Base-by-base conservation (phyloP, 176 grass and related monocot genomes). In the Echinochloa phyllopogon region DNA sequence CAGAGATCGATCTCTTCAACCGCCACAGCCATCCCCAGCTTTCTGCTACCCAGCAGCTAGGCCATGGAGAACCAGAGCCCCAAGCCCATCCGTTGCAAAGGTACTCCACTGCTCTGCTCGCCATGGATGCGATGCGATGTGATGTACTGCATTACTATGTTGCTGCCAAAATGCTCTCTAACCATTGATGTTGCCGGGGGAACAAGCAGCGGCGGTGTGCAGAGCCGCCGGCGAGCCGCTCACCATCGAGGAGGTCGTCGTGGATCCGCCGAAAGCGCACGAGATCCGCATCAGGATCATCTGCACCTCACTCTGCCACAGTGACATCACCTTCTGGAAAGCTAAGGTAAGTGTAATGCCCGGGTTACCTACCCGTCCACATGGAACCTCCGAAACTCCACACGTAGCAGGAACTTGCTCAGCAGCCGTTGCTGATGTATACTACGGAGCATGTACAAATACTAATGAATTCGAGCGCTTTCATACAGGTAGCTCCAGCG, bases 291-390 rank as follows among this genome's bases (percentile, higher is more conserved):
- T 97, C 27, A 93, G 76, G 88, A 87, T 86, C 77, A 51, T 72
- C 74, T 94, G 92, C 84, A 89, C 95, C 81, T 88, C 95, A 2
- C 78, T 97, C 80, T 94, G 95, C 88, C 88, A 91, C 76, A 89
- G 77, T 0, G 95, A 97, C 75, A 2, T 97, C 86, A 69, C 75
- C 27, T 65, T 93, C 63, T 94, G 95, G 95, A 65, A 65, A 11
- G 76, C 55, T 43, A 90, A 91, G 94, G 88, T 71, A 63, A 55
- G 73, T 55, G 29, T 33, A 33, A 2, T 33, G 29, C 29, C 29
- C 2, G 29, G 29, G 29, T 33, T 33, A 33, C 29, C 29, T 33
- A 33, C 1, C 29, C 29, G 29, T 33, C 29, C 29, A 2, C 29
- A 52, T 27, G 56, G 2, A 58, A 58, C 56, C 23, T 58, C 56